phyloP scores from a whole-genome alignment of 1,284 basidiomycete species.

The Leccinum pachyderme region DNA sequence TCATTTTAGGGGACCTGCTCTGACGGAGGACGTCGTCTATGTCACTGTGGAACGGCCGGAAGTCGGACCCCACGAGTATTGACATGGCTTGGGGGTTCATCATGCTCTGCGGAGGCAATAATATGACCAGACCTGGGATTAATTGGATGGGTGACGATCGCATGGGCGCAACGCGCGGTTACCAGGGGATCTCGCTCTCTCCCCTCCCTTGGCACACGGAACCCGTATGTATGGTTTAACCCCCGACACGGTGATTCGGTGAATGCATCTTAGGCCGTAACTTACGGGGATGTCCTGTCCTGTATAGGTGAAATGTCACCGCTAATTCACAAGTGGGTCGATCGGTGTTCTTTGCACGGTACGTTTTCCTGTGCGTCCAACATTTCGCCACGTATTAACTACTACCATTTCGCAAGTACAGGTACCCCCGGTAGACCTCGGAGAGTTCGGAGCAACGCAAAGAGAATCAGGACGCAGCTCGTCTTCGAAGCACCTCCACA shows the following conservation, averaged over 20 bases:
- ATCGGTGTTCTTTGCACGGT: conserved; percentile 48
- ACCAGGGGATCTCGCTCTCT: conserved; percentile 44
- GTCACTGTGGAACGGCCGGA: conserved; percentile 36
- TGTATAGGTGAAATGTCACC: conserved; percentile 41
- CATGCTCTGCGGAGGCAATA: conserved; percentile 27
- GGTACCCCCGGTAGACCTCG: conserved; percentile 1
- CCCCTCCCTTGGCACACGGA: conserved; percentile 45
- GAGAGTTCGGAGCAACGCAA: conserved; percentile 23
- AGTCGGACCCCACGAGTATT: conserved; percentile 19
- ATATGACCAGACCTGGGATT: background rate
- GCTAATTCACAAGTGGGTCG: conserved; percentile 28
- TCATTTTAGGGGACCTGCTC: conserved; percentile 17
- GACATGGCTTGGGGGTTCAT: conserved; percentile 23
- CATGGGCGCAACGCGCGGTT: conserved; percentile 6
- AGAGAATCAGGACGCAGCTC: conserved; percentile 62
- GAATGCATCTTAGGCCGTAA: conserved; percentile 47
- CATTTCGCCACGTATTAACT: conserved; percentile 44
- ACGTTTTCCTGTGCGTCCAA: conserved; percentile 36
- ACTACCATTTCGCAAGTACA: conserved; percentile 56
- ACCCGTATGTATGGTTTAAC: conserved; percentile 44
- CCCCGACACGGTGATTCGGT: conserved; percentile 42
- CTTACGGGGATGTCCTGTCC: conserved; percentile 32
- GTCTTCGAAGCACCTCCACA: conserved; percentile 54
- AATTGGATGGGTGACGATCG: conserved; percentile 2
- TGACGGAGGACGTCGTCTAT: conserved; percentile 44